A percentile compares a stretch with the other conserved stretches of the same genome.
Evolutionary conservation across 2,329 filamentous ascomycete species (phyloP).

Genomic region (Alternaria viburni): DNA sequence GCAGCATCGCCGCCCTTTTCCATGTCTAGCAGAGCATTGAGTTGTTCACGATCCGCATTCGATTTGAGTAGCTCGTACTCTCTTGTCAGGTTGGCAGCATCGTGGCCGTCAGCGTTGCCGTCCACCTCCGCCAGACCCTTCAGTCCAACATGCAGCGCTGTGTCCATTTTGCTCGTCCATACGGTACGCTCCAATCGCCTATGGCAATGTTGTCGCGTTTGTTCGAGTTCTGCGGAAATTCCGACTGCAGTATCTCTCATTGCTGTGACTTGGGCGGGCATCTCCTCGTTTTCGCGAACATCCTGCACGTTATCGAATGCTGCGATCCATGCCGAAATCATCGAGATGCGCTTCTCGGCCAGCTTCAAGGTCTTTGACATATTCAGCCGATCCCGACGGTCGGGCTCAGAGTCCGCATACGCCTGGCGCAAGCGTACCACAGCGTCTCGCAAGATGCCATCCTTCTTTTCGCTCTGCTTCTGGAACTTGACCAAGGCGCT

Average conservation of each 20-base stretch:
- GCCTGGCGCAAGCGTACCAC: constrained; percentile 79
- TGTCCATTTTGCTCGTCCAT: constrained; percentile 88
- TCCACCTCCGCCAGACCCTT: constrained; percentile 78
- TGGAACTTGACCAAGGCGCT: constrained; percentile 86
- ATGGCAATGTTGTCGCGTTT: constrained; percentile 88
- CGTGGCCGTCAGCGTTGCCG: constrained; percentile 66
- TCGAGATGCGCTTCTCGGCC: constrained; percentile 81
- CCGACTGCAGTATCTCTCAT: constrained; percentile 90
- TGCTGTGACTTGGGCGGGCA: constrained; percentile 63
- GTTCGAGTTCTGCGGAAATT: constrained; percentile 86
- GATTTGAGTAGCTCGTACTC: constrained; percentile 88
- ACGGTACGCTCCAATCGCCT: constrained; percentile 79
- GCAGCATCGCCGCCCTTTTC: constrained; percentile 81
- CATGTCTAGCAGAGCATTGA: constrained; percentile 78
- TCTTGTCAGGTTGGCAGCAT: constrained; percentile 73
- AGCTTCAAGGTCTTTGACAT: constrained; percentile 83
- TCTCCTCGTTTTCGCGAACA: constrained; percentile 70
- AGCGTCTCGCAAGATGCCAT: constrained; percentile 76
- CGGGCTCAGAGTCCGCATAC: constrained; percentile 78
- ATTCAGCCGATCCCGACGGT: constrained; percentile 78
- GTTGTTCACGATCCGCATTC: constrained; percentile 80
- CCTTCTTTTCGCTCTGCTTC: constrained; percentile 87
- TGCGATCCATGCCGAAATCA: constrained; percentile 91
- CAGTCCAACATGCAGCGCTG: constrained; percentile 84
- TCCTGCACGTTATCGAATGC: constrained; percentile 87